Evolutionary conservation across 768 basidiomycete genomes (phyloP), one percentile per base, ranked within the genome.

Genomic region (Pisolithus albus): DNA sequence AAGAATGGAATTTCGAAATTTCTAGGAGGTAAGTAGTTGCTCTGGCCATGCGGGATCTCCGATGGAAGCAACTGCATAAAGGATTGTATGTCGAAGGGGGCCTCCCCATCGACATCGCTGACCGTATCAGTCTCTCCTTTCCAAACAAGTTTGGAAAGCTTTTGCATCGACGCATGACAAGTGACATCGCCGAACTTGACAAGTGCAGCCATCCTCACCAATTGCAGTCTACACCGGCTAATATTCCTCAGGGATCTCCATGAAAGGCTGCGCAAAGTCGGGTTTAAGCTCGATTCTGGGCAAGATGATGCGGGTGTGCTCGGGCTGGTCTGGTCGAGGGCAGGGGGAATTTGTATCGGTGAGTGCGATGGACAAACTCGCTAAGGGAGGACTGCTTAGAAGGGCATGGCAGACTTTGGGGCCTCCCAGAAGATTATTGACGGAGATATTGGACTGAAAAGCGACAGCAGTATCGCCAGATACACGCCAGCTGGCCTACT

Each of bases 321-420:
- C 9, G 65, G 76, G 40, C 64, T 79, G 18, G 76, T 75, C 13
- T 78, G 72, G 62, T 63, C 61, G 7, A 72, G 71, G 40, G 78
- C 68, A 0, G 84, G 83, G 23, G 83, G 86, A 6, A 87, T 83
- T 64, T 88, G 88, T 64, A 68, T 86, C 1, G 83, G 85, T 79
- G 52, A 23, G 69, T 52, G 13, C 41, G 34, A 19, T 26, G 5
- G 32, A 36, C 3, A 0, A 8, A 30, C 28, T 1, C 26, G 15
- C 4, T 13, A 26, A 24, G 4, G 15, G 5, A 9, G 23, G 45
- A n/a, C 9, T 28, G 23, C 15, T 10, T n/a, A 18, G n/a, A 18
- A 3, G 7, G 13, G 26, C 10, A 7, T 9, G 8, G 23, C 46
- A 75, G 74, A 74, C 28, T 70, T 70, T 36, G 70, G 73, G 38